A percentile compares a stretch with the other conserved stretches of the same genome.
phyloP scores from a whole-genome alignment of 495 filamentous ascomycete genomes.

The Penicillium ochrochloron region DNA sequence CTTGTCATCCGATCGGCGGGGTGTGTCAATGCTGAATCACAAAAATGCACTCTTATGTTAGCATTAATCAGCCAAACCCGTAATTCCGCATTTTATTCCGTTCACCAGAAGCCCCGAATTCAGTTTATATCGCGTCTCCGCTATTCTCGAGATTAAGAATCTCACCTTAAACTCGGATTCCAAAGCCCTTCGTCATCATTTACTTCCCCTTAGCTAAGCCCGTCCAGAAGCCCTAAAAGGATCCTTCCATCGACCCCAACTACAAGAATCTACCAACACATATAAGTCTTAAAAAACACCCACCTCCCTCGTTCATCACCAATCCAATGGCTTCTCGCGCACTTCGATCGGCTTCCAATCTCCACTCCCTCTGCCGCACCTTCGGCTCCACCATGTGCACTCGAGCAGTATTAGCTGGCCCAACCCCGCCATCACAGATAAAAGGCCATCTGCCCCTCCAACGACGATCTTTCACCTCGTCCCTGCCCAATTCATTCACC shows the following conservation, averaged over 20 bases:
- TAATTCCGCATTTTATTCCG: background rate
- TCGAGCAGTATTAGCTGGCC: slow-evolving; percentile 10
- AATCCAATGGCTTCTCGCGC: slow-evolving; percentile 21
- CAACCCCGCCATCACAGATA: slow-evolving; percentile 16
- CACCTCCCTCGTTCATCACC: background rate
- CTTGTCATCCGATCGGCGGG: background rate
- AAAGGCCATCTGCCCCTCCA: slow-evolving; percentile 56
- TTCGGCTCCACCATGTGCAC: slow-evolving; percentile 18
- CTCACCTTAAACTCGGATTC: background rate
- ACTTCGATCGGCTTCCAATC: slow-evolving; percentile 25
- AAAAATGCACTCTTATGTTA: background rate
- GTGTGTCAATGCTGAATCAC: slow-evolving; percentile 1
- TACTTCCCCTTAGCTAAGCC: background rate
- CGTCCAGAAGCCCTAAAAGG: background rate
- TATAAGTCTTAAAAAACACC: background rate
- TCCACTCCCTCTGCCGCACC: slow-evolving; percentile 21
- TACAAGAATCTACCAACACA: background rate
- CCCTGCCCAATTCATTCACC: slow-evolving; percentile 7
- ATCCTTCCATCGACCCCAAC: background rate
- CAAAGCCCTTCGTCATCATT: background rate
- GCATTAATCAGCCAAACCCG: background rate
- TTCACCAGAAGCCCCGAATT: background rate
- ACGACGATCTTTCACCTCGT: slow-evolving; percentile 12
- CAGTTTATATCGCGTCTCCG: background rate
- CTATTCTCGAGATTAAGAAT: background rate